phyloP scores from a whole-genome alignment of 495 filamentous ascomycete genomes.

The Aspergillus taichungensis region DNA sequence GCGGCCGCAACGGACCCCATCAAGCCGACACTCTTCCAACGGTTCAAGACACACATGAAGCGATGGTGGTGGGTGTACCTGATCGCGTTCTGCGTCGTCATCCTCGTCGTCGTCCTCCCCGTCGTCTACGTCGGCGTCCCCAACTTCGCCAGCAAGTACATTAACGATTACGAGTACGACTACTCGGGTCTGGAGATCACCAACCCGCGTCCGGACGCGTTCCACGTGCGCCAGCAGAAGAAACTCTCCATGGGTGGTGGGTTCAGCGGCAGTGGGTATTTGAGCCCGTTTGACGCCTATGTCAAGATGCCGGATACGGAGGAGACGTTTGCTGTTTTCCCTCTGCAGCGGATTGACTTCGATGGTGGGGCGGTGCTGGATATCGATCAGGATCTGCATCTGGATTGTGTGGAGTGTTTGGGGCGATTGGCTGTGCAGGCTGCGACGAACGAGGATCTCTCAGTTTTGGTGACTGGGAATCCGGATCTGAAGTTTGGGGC shows the following conservation, averaged over 20 bases:
- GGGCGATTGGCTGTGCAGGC: constrained; percentile 14
- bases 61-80: constrained; percentile 25
- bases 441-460: constrained; percentile 16
- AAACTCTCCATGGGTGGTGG: constrained; percentile 13
- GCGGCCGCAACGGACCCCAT: background rate
- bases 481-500: constrained; percentile 16
- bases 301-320: constrained; percentile 9
- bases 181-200: constrained; percentile 17
- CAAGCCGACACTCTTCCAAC: constrained; percentile 17
- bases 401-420: constrained; percentile 22
- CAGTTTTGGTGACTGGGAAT: constrained; percentile 13
- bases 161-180: constrained; percentile 21
- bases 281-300: constrained; percentile 20
- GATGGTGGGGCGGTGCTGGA: constrained; percentile 7
- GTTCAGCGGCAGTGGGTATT: constrained; percentile 19
- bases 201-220: constrained; percentile 13
- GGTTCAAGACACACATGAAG: constrained; percentile 22
- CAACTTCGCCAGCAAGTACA: constrained; percentile 19
- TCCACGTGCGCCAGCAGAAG: constrained; percentile 17
- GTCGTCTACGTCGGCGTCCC: constrained; percentile 24
- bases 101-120: constrained; percentile 18
- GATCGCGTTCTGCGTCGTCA: constrained; percentile 11
- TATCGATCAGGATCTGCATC: constrained; percentile 21
- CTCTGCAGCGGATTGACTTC: constrained; percentile 16
- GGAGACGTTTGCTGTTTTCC: constrained; percentile 15